Evolutionary conservation across 1,284 basidiomycete genomes (phyloP).

Genomic region (Fomitopsis palustris): DNA sequence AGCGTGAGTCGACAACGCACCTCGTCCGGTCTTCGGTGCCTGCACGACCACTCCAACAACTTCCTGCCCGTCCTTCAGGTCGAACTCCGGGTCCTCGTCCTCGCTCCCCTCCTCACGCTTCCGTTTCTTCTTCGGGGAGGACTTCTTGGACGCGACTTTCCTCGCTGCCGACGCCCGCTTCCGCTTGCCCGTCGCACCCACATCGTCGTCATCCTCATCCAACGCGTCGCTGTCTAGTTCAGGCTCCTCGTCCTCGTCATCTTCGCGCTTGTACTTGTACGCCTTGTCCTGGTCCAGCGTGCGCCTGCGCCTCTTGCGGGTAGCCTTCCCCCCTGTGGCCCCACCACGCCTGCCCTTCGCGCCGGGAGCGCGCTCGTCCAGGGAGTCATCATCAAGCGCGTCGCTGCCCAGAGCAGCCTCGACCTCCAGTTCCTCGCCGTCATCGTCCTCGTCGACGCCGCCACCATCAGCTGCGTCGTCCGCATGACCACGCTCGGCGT

Average conservation of each 20-base stretch:
- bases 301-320: not conserved
- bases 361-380: not conserved
- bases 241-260: slow-evolving; percentile 6
- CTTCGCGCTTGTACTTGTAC: not conserved
- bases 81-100: slow-evolving; percentile 36
- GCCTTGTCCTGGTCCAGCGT: slow-evolving; percentile 2
- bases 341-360: not conserved
- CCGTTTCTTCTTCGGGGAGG: slow-evolving; percentile 22
- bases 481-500: not conserved
- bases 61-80: slow-evolving; percentile 65
- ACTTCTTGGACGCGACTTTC: slow-evolving; percentile 21
- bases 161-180: slow-evolving; percentile 26
- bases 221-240: slow-evolving; percentile 23
- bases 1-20: slow-evolving; percentile 35
- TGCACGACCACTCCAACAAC: slow-evolving; percentile 65
- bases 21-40: slow-evolving; percentile 79
- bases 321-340: not conserved
- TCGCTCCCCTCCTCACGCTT: slow-evolving; percentile 27
- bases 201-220: slow-evolving; percentile 24
- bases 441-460: not conserved
- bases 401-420: slow-evolving; percentile 19
- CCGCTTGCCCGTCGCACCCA: slow-evolving; percentile 25
- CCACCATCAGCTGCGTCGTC: not conserved
- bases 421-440: slow-evolving; percentile 11
- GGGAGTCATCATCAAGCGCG: slow-evolving; percentile 24